Conservation (phyloP, 257 asterid species). For the Scutellaria barbata region DNA sequence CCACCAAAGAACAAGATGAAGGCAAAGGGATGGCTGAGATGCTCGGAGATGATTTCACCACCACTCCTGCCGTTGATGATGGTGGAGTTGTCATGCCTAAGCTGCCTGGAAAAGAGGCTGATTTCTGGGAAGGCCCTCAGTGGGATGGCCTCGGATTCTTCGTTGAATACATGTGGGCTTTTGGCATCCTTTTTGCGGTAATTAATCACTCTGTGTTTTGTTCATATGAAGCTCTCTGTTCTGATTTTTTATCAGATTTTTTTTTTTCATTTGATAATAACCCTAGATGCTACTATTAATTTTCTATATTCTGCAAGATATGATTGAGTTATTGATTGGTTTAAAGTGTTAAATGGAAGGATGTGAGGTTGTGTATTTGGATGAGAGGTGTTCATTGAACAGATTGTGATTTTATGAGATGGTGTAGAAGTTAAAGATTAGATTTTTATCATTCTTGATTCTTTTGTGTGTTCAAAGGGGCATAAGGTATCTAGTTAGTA, state of each 20-base stretch:
- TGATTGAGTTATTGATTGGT: not conserved
- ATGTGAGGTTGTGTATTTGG: no score
- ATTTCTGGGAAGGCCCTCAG: conserved; percentile 90
- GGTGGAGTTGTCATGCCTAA: conserved; percentile 78
- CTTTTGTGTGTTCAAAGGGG: not conserved
- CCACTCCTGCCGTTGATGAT: conserved; percentile 46
- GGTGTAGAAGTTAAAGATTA: not conserved
- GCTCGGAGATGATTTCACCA: conserved; percentile 19
- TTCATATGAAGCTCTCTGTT: not conserved
- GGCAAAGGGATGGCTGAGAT: conserved; percentile 31
- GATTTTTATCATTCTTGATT: not conserved
- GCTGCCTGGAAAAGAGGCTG: conserved; percentile 74
- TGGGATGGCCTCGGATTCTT: conserved; percentile 93
- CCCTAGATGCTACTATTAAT: conserved; percentile 1
- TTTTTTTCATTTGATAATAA: not conserved
- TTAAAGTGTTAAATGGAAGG: no score
- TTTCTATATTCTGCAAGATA: no score
- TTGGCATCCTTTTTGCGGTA: conserved; percentile 89
- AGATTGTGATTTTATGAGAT: not conserved
- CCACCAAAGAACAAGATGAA: conserved; percentile 54
- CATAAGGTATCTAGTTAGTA: no score
- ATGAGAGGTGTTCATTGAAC: no score
- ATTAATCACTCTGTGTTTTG: not conserved
- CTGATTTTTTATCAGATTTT: not conserved
- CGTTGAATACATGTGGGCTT: conserved; percentile 93